phyloP scores from a whole-genome alignment of 768 basidiomycete species.

The Inosperma sp. region DNA sequence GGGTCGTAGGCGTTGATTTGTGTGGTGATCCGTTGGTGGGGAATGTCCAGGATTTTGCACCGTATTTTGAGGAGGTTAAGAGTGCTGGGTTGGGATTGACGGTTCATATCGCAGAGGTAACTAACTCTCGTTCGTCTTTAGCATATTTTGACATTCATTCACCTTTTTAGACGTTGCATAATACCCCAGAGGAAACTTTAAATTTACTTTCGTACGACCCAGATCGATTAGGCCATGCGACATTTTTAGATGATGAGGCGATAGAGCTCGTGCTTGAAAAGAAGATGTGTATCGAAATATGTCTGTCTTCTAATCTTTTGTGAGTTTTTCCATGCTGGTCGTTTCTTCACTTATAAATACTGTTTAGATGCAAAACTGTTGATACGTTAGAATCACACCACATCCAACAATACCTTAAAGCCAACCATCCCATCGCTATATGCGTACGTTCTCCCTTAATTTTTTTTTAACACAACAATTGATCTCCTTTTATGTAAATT shows the following conservation, averaged over 20 bases:
- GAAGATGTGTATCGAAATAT: conserved; percentile 71
- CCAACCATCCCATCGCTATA: conserved; percentile 66
- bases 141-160: background rate
- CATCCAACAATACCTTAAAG: conserved; percentile 58
- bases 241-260: conserved; percentile 63
- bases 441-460: conserved; percentile 60
- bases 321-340: conserved; percentile 32
- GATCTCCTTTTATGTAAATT: too few species aligned
- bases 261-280: conserved; percentile 48
- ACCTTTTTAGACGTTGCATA: conserved; percentile 41
- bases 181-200: conserved; percentile 54
- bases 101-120: conserved; percentile 80
- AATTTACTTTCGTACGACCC: conserved; percentile 59
- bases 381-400: conserved; percentile 63
- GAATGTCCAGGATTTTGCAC: conserved; percentile 46
- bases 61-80: conserved; percentile 51
- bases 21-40: conserved; percentile 73
- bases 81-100: conserved; percentile 66
- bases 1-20: conserved; percentile 74
- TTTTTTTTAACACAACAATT: too few species aligned
- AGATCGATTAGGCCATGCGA: conserved; percentile 74
- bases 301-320: conserved; percentile 75
- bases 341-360: too few species aligned
- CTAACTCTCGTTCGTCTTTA: conserved; percentile 4
- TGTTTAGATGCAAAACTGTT: conserved; percentile 68